These are phyloP conservation scores for Fusarium camptoceras DNA, from an alignment of 2,329 filamentous ascomycete genomes.

Conservation along the genomic window DNA sequence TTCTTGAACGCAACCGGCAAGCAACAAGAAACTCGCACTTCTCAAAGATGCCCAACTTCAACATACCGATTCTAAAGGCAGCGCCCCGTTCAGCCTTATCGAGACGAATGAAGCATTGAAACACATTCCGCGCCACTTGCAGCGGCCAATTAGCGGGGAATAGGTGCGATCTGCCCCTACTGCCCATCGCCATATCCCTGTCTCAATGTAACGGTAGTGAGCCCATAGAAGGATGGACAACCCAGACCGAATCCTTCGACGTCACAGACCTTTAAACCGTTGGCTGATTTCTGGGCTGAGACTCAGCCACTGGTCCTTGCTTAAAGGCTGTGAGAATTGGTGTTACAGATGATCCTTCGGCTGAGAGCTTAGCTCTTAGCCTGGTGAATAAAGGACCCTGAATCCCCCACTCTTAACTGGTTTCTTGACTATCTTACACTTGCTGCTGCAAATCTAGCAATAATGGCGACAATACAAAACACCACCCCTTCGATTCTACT, in stretches of 20 bases:
- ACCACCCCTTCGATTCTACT: neutral
- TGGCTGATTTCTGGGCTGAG: constrained; percentile 11
- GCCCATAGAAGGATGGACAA: constrained; percentile 2
- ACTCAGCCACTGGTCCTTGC: constrained; percentile 12
- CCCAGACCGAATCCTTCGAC: constrained; percentile 20
- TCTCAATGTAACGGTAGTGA: neutral
- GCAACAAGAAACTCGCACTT: neutral
- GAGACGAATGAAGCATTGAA: neutral
- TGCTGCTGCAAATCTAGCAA: neutral
- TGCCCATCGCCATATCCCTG: constrained; percentile 1
- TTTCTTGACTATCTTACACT: neutral
- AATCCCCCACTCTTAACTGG: neutral
- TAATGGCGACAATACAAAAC: constrained; percentile 16
- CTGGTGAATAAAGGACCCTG: constrained; percentile 10
- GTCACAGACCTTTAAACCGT: constrained; percentile 2
- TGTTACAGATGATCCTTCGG: neutral
- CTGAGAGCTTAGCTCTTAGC: neutral
- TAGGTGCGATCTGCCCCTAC: neutral
- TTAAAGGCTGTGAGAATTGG: neutral
- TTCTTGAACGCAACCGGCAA: neutral
- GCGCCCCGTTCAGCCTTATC: neutral
- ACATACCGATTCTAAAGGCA: neutral
- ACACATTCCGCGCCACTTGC: neutral
- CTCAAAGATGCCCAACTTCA: neutral
- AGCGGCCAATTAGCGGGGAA: neutral